Evolutionary conservation across 2,329 filamentous ascomycete genomes (phyloP).

Genomic region (Penicillium sp.): DNA sequence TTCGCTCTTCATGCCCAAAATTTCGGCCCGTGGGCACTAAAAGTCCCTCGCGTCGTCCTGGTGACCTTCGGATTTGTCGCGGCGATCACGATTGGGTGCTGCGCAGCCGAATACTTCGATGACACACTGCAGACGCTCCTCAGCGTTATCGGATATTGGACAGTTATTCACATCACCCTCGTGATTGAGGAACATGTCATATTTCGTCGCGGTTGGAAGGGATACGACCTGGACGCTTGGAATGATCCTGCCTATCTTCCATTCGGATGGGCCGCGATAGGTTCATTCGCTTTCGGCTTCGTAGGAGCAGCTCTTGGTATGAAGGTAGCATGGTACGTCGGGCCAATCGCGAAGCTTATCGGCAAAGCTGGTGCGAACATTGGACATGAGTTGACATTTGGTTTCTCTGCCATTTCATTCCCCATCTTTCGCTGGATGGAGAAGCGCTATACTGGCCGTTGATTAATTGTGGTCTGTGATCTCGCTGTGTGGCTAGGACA

Average conservation of each 20-base stretch:
- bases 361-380: conserved; percentile 39
- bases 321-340: conserved; percentile 42
- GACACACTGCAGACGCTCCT: conserved; percentile 52
- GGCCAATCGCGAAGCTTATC: conserved; percentile 37
- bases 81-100: conserved; percentile 40
- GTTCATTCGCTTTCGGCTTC: conserved; percentile 38
- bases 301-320: conserved; percentile 40
- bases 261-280: conserved; percentile 42
- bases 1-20: conserved; percentile 43
- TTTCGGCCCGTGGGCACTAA: conserved; percentile 39
- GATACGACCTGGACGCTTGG: conserved; percentile 43
- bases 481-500: background rate
- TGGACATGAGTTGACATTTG: conserved; percentile 41
- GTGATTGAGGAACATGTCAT: conserved; percentile 42
- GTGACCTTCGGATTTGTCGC: conserved; percentile 41
- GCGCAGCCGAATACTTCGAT: conserved; percentile 37
- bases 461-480: background rate
- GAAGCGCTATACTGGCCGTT: conserved; percentile 33
- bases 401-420: conserved; percentile 36
- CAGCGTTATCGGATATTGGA: conserved; percentile 56
- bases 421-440: conserved; percentile 37
- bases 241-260: conserved; percentile 32
- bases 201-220: conserved; percentile 38
- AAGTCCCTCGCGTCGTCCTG: conserved; percentile 37
- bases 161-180: conserved; percentile 45